Evolutionary conservation across 495 filamentous ascomycete species (phyloP).

Genomic region (Xeromyces bisporus): DNA sequence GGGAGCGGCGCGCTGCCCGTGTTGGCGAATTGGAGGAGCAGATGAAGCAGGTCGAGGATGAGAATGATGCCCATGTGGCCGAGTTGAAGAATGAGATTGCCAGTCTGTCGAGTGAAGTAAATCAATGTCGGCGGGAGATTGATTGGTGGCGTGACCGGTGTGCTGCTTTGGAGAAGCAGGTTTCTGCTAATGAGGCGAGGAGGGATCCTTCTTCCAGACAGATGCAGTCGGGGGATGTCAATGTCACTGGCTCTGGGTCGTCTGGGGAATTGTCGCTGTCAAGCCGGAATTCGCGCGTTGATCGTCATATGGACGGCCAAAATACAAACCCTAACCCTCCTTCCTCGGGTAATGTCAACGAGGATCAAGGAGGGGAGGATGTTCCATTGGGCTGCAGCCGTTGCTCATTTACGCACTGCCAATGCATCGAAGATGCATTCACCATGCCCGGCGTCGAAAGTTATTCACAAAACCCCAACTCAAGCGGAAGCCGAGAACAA

Average conservation of each 20-base stretch:
- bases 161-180: constrained; percentile 29
- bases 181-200: constrained; percentile 25
- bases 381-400: constrained; percentile 42
- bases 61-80: constrained; percentile 27
- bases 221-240: no score
- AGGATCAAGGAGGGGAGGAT: constrained; percentile 12
- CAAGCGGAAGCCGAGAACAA: constrained; percentile 17
- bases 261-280: no score
- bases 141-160: constrained; percentile 34
- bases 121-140: constrained; percentile 31
- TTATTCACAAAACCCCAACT: constrained; percentile 10
- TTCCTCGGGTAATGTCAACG: constrained; percentile 3
- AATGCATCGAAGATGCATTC: constrained; percentile 55
- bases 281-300: constrained; percentile 4
- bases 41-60: constrained; percentile 46
- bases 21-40: constrained; percentile 78
- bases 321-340: no score
- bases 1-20: constrained; percentile 69
- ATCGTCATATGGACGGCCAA: background rate
- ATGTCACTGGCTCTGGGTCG: no score
- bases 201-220: no score
- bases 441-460: constrained; percentile 17
- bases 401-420: constrained; percentile 44
- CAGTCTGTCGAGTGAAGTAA: constrained; percentile 33
- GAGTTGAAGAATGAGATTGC: constrained; percentile 29